These are phyloP conservation scores for Borovskyia barvae DNA, from an alignment of 208 protist species.

Conservation along the genomic window DNA sequence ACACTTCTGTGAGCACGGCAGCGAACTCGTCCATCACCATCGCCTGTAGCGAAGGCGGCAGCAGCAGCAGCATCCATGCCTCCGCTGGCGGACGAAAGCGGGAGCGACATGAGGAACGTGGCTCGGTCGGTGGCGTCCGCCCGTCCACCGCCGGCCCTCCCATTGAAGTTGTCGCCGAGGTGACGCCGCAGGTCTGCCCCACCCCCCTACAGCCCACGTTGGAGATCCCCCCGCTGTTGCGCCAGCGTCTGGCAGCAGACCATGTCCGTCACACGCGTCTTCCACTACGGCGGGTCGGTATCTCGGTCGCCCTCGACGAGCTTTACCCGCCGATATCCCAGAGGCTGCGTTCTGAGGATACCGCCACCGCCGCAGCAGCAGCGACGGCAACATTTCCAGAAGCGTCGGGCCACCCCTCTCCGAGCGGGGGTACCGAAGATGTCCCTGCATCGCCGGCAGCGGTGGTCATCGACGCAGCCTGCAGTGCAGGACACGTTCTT, in stretches of 20 bases:
- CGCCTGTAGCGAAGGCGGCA: background rate
- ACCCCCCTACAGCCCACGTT: conserved; percentile 76
- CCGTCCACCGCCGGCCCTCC: background rate
- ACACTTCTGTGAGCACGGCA: background rate
- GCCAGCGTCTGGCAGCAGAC: conserved; percentile 48
- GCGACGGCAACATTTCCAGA: background rate
- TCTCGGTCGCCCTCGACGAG: conserved; percentile 9
- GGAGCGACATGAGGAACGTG: conserved; percentile 1
- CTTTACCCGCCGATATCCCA: conserved; percentile 18
- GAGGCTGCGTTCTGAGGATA: background rate
- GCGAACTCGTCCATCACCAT: background rate
- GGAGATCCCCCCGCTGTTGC: conserved; percentile 48
- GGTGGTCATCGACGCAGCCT: conserved; percentile 16
- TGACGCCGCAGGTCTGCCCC: conserved; percentile 25
- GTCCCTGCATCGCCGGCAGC: background rate
- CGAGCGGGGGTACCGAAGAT: background rate
- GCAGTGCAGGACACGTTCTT: conserved; percentile 48
- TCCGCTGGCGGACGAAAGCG: conserved; percentile 10
- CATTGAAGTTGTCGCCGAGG: conserved; percentile 13
- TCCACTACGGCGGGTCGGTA: conserved; percentile 53
- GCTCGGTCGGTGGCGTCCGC: background rate
- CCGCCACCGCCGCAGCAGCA: background rate
- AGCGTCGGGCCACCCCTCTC: background rate
- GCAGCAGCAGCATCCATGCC: too few relatives aligned
- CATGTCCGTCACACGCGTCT: conserved; percentile 55